Evolutionary conservation across 176 grass and related monocot species (phyloP), one percentile per base, ranked within the genome.

Genomic region (Oryza coarctata): DNA sequence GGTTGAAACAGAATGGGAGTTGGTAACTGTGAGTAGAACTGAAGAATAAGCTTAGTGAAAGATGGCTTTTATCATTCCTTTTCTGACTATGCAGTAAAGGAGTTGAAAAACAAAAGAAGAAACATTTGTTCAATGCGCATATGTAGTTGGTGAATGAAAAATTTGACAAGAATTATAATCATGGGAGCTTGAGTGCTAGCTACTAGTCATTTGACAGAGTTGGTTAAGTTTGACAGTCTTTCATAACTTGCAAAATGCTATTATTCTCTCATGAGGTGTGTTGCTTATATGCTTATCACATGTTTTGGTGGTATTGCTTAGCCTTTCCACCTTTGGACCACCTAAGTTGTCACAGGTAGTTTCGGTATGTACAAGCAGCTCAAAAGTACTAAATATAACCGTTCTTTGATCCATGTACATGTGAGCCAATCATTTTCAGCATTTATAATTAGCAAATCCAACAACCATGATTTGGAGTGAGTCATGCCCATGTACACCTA

Each of bases 261-360:
- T 5, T 55, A 38, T 57, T 65, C 41, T 27, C 18, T 0, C 4
- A 3, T 45, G 28, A 74, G n/a, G 29, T 17, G 61, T 88, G 61
- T 88, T 84, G 15, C 12, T 84, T 47, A 17, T 69, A 63, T 80
- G 68, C 35, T 45, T 23, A 45, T 68, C 69, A 70, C 63, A 74
- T 78, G 74, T 68, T 41, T 72, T 62, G 55, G n/a, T n/a, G n/a
- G n/a, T n/a, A n/a, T 44, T 38, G 22, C n/a, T 66, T 68, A 73
- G 55, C 25, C n/a, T 10, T 60, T 60, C 55, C 55, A 20, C 44
- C 39, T 63, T 78, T 70, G 79, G 64, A 82, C 79, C 79, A 76
- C 79, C 12, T 5, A 52, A 29, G 25, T 75, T 30, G 17, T 5
- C 65, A 35, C 43, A 78, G 30, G 74, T 68, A 77, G 34, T 32